phyloP scores from a whole-genome alignment of 169 alveolate genomes.

The Plasmodium gaboni region DNA sequence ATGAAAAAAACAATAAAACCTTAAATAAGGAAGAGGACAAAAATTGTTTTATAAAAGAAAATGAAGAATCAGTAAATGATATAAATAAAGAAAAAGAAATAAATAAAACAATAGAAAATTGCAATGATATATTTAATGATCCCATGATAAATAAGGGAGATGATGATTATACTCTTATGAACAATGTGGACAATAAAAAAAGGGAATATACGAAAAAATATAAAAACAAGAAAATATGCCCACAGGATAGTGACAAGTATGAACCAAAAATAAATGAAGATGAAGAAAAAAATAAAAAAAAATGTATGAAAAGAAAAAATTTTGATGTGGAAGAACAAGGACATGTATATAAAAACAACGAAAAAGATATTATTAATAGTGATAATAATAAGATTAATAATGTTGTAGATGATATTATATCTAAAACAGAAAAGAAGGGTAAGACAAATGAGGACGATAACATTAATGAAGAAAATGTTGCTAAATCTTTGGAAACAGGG shows the following conservation, averaged over 20 bases:
- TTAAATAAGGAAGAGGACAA: not conserved
- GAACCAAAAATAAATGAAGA: not conserved
- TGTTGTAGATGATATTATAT: not conserved
- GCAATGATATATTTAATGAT: constrained; percentile 4
- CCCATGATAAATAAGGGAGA: too few species aligned
- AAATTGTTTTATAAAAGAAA: not conserved
- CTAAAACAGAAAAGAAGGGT: not conserved
- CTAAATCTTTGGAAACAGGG: not conserved
- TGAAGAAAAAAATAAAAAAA: constrained; percentile 7
- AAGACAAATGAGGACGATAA: not conserved
- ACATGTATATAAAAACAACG: not conserved
- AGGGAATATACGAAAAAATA: constrained; percentile 6
- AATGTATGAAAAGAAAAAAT: constrained; percentile 2
- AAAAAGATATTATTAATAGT: not conserved
- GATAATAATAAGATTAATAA: not conserved
- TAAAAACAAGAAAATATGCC: not conserved
- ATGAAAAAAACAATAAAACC: not conserved
- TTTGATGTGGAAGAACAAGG: not conserved
- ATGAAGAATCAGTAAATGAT: constrained; percentile 2
- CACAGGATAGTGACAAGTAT: not conserved
- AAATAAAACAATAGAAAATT: constrained; percentile 19
- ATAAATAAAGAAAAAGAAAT: constrained; percentile 14
- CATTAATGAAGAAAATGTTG: not conserved
- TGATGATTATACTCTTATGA: too few species aligned
- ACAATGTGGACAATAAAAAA: constrained; percentile 2